Conservation (phyloP, 2,329 filamentous ascomycete species). For the Sodiomyces alkalinus region DNA sequence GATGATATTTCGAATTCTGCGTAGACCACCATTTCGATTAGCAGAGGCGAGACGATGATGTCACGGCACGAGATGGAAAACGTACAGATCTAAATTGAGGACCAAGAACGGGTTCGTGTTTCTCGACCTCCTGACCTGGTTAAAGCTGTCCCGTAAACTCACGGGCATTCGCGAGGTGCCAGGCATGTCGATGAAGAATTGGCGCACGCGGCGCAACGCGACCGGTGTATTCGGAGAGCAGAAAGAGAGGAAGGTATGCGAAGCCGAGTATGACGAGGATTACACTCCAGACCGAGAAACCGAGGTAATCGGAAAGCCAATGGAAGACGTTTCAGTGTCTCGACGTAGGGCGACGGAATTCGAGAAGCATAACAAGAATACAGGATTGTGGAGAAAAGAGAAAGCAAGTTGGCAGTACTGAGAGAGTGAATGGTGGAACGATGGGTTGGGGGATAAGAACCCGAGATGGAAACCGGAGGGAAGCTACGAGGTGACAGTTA, state of each 20-base stretch:
- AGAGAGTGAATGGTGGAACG: too few species aligned
- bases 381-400: too few species aligned
- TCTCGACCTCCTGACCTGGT: constrained; percentile 40
- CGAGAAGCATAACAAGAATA: too few species aligned
- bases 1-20: constrained; percentile 68
- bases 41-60: too few species aligned
- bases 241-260: too few species aligned
- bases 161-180: constrained; percentile 56
- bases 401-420: constrained; percentile 1
- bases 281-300: too few species aligned
- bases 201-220: background rate
- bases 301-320: too few species aligned
- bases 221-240: constrained; percentile 1
- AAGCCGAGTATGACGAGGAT: constrained; percentile 1
- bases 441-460: background rate
- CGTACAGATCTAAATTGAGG: constrained; percentile 52
- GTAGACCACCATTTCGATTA: background rate
- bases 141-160: constrained; percentile 53
- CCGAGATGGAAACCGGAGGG: background rate
- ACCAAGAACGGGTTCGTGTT: constrained; percentile 40
- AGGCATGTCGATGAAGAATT: constrained; percentile 29
- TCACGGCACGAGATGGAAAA: background rate
- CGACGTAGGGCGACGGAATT: too few species aligned
- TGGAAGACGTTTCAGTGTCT: too few species aligned
- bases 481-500: constrained; percentile 2